Conservation (phyloP, 331 rosid genomes). For the Dryas integrifolia region DNA sequence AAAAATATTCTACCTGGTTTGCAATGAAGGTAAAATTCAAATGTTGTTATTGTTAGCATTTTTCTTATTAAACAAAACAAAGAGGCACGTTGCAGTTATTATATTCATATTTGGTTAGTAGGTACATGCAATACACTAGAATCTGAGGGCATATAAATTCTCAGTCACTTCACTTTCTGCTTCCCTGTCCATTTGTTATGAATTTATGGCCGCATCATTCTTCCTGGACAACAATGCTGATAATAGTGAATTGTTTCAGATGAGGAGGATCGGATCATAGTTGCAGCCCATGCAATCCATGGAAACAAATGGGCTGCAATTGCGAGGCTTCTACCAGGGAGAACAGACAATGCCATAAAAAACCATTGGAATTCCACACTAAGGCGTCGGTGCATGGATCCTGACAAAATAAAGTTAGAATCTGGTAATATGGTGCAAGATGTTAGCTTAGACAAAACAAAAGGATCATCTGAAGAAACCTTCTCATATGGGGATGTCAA, state of each 20-base stretch:
- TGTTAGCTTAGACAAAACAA: slow-evolving; percentile 54
- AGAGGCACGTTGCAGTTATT: slow-evolving; percentile 6
- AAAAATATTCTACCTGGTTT: background rate
- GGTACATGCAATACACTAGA: background rate
- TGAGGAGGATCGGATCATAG: slow-evolving; percentile 73
- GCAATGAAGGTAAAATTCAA: background rate
- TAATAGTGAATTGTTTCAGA: slow-evolving; percentile 40
- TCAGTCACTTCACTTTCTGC: background rate
- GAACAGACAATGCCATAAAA: slow-evolving; percentile 74
- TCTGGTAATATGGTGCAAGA: slow-evolving; percentile 40
- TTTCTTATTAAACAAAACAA: background rate
- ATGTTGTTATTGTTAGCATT: background rate
- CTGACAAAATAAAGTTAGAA: slow-evolving; percentile 43
- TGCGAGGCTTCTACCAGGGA: slow-evolving; percentile 60
- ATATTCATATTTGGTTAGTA: background rate
- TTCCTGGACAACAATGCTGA: background rate
- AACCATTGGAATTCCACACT: slow-evolving; percentile 74
- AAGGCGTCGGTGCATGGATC: slow-evolving; percentile 58
- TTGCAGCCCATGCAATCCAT: slow-evolving; percentile 71
- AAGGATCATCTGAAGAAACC: slow-evolving; percentile 69
- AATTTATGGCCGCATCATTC: background rate
- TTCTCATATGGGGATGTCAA: slow-evolving; percentile 53
- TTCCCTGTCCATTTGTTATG: background rate
- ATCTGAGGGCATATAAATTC: background rate
- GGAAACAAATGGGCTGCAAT: slow-evolving; percentile 75